phyloP scores from a whole-genome alignment of 2,329 filamentous ascomycete species.

The Aspergillus felis region DNA sequence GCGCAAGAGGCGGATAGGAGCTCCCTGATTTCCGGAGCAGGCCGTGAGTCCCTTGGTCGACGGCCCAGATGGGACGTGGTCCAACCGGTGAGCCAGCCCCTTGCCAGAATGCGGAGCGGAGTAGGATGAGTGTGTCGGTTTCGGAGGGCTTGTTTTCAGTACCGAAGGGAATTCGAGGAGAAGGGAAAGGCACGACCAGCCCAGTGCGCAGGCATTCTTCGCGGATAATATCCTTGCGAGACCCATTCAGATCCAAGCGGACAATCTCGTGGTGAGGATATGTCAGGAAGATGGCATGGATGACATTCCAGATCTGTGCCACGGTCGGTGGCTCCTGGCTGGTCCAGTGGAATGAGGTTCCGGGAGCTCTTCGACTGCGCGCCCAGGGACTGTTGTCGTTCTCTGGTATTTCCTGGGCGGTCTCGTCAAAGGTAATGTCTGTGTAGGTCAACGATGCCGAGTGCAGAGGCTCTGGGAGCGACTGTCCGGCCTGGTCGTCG shows the following conservation, averaged over 20 bases:
- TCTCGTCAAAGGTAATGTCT: conserved; percentile 26
- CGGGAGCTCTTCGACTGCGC: conserved; percentile 27
- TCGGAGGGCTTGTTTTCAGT: conserved; percentile 16
- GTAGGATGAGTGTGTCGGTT: conserved; percentile 41
- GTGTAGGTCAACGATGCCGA: conserved; percentile 35
- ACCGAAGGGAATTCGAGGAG: conserved; percentile 17
- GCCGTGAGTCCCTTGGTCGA: conserved; percentile 39
- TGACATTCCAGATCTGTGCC: conserved; percentile 37
- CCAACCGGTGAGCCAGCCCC: conserved; percentile 66
- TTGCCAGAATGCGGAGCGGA: conserved; percentile 63
- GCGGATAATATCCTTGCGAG: conserved; percentile 36
- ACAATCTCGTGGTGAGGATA: conserved; percentile 31
- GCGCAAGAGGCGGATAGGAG: conserved; percentile 37
- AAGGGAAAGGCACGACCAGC: conserved; percentile 22
- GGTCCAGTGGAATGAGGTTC: conserved; percentile 33
- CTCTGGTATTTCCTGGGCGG: conserved; percentile 24
- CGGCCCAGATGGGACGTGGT: conserved; percentile 59
- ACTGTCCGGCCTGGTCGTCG: conserved; percentile 26
- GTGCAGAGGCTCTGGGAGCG: conserved; percentile 38
- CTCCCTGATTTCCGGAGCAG: conserved; percentile 19
- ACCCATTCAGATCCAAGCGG: conserved; percentile 30
- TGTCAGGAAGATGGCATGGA: conserved; percentile 35
- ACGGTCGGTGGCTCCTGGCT: conserved; percentile 25
- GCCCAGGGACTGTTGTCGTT: conserved; percentile 41
- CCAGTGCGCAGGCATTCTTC: conserved; percentile 39